phyloP scores from a whole-genome alignment of 345 rosid genomes.

The Dovyalis caffra region DNA sequence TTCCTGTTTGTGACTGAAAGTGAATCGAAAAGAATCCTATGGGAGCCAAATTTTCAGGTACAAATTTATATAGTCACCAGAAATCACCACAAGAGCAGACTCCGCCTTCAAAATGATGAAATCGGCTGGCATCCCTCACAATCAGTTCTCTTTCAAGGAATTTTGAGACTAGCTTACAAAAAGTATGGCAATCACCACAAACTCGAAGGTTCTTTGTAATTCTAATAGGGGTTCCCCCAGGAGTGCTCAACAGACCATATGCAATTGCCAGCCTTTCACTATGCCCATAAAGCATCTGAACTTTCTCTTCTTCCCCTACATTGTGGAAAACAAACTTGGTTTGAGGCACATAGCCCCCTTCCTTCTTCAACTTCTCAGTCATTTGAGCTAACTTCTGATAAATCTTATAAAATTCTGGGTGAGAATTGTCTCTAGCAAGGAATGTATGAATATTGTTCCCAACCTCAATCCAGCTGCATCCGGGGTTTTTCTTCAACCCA shows the following conservation, averaged over 20 bases:
- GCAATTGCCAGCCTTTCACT: constrained; percentile 86
- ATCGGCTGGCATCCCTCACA: constrained; percentile 82
- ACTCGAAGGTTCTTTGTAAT: constrained; percentile 73
- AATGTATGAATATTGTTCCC: constrained; percentile 64
- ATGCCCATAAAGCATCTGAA: constrained; percentile 65
- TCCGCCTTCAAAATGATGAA: constrained; percentile 81
- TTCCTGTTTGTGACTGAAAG: neutral
- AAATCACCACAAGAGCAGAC: constrained; percentile 80
- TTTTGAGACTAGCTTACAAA: constrained; percentile 73
- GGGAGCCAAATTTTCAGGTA: neutral
- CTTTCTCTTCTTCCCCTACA: constrained; percentile 62
- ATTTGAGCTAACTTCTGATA: constrained; percentile 52
- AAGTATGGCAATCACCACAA: constrained; percentile 81
- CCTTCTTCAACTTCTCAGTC: constrained; percentile 47
- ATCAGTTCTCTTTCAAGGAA: constrained; percentile 48
- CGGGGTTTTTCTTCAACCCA: constrained; percentile 80
- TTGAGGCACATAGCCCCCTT: constrained; percentile 66
- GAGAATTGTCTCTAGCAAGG: constrained; percentile 77
- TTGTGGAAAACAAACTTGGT: constrained; percentile 67
- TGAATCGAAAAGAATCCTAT: neutral
- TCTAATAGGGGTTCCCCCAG: constrained; percentile 45
- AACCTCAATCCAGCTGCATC: constrained; percentile 88
- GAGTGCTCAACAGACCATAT: constrained; percentile 54
- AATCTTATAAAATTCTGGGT: constrained; percentile 57
- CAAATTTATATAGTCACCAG: constrained; percentile 44